A percentile compares a stretch with the other conserved stretches of the same genome.
Evolutionary conservation across 176 grass and related monocot species (phyloP).

Genomic region (Rhynchospora breviuscula): DNA sequence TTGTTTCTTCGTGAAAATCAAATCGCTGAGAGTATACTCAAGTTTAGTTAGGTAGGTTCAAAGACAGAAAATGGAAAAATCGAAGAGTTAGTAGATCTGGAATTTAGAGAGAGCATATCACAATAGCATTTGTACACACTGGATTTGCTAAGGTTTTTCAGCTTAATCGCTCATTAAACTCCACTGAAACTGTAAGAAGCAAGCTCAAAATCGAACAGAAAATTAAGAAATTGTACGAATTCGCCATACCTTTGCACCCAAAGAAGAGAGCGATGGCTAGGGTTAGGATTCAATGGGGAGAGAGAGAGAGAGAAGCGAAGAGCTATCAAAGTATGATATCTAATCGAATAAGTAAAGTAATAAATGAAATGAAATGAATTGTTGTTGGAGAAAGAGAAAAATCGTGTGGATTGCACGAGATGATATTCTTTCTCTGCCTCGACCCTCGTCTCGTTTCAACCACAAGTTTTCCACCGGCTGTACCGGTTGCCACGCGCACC

Average conservation of each 20-base stretch:
- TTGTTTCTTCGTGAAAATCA: too few relatives aligned
- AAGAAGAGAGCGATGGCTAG: not conserved
- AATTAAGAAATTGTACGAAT: not conserved
- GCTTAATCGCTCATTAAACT: too few relatives aligned
- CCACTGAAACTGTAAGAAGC: not conserved
- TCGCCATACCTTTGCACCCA: not conserved
- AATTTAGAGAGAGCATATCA: not conserved
- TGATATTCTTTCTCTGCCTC: not conserved
- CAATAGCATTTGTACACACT: not conserved
- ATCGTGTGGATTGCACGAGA: conserved; percentile 1
- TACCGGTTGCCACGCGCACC: not conserved
- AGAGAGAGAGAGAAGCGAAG: not conserved
- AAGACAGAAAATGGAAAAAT: not conserved
- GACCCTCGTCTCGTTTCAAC: not conserved
- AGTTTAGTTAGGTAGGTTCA: not conserved
- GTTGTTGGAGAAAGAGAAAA: not conserved
- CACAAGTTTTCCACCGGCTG: not conserved
- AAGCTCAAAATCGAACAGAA: not conserved
- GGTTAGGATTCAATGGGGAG: not conserved
- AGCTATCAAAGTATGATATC: not conserved
- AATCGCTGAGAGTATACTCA: too few relatives aligned
- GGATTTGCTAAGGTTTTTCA: not conserved
- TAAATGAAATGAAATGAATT: not conserved
- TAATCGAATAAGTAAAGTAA: not conserved
- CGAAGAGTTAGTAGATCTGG: not conserved